Percentiles rank a stretch among this genome's conserved stretches.
These are phyloP conservation scores for Candida odintsovae DNA, from an alignment of 805 yeast species.

Conservation along the genomic window DNA sequence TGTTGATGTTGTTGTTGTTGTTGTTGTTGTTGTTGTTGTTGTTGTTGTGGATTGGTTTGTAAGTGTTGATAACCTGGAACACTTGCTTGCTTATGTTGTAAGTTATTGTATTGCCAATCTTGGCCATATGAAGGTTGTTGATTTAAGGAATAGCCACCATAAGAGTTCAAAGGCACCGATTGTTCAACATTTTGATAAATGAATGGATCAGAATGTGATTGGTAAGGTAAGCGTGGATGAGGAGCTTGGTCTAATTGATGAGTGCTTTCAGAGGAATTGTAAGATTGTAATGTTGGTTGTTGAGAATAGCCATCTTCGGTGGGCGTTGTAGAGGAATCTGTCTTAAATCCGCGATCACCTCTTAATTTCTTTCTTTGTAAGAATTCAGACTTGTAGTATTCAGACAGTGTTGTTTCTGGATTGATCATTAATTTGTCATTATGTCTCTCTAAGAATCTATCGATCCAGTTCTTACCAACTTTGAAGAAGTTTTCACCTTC, in stretches of 20 bases:
- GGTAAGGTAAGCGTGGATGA: slow-evolving; percentile 6
- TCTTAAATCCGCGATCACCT: slow-evolving; percentile 17
- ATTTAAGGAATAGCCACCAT: slow-evolving; percentile 3
- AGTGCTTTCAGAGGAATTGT: slow-evolving; percentile 1
- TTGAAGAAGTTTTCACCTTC: slow-evolving; percentile 16
- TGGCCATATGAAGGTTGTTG: slow-evolving; percentile 1
- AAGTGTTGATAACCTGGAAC: not conserved
- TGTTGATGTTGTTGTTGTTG: slow-evolving; percentile 3
- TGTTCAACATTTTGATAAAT: slow-evolving; percentile 9
- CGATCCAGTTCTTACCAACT: slow-evolving; percentile 27
- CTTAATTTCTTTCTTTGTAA: slow-evolving; percentile 21
- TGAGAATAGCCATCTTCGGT: slow-evolving; percentile 6
- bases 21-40: slow-evolving; percentile 1
- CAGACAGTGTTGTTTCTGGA: slow-evolving; percentile 17
- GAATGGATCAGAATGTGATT: slow-evolving; percentile 6
- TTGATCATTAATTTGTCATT: slow-evolving; percentile 21
- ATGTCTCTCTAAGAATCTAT: slow-evolving; percentile 24
- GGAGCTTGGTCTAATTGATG: slow-evolving; percentile 1
- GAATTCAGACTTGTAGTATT: slow-evolving; percentile 24
- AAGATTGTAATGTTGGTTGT: slow-evolving; percentile 4
- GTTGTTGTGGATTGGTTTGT: not conserved
- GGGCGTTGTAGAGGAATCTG: slow-evolving; percentile 13
- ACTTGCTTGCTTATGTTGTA: slow-evolving; percentile 2
- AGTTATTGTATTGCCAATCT: slow-evolving; percentile 8
- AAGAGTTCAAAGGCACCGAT: slow-evolving; percentile 2